Evolutionary conservation across 208 protist genomes (phyloP).

Genomic region (Phytomonas sp.): DNA sequence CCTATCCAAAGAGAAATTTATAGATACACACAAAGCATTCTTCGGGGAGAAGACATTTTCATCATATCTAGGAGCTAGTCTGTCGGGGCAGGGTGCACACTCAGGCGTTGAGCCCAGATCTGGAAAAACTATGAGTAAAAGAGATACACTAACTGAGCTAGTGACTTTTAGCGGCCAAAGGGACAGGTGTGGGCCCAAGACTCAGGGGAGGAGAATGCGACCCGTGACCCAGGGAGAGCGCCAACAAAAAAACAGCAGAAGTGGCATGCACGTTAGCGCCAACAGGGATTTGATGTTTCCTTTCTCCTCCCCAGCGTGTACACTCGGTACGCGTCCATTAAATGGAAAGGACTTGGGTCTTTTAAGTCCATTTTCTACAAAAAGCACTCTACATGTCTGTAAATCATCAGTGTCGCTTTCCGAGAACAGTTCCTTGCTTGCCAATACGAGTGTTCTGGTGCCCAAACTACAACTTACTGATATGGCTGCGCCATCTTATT

Average conservation of each 20-base stretch:
- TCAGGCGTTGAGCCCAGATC: neutral
- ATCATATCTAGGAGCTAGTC: neutral
- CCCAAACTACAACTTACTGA: neutral
- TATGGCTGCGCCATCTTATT: neutral
- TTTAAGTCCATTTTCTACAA: neutral
- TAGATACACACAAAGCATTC: neutral
- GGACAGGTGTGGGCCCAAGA: neutral
- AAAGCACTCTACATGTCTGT: neutral
- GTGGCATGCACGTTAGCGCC: neutral
- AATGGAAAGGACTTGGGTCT: neutral
- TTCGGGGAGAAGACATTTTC: neutral
- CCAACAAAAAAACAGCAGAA: neutral
- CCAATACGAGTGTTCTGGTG: neutral
- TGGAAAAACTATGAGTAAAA: neutral
- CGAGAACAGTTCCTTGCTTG: neutral
- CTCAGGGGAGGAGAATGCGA: neutral
- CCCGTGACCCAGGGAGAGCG: neutral
- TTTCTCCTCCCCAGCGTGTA: neutral
- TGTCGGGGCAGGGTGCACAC: neutral
- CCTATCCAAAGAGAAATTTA: neutral
- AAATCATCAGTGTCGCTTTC: neutral
- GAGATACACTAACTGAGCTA: neutral
- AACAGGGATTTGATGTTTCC: neutral
- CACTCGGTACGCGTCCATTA: neutral
- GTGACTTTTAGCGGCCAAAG: neutral